These are phyloP conservation scores for Leccinum subgranulosum DNA, from an alignment of 768 basidiomycete genomes.

Conservation along the genomic window DNA sequence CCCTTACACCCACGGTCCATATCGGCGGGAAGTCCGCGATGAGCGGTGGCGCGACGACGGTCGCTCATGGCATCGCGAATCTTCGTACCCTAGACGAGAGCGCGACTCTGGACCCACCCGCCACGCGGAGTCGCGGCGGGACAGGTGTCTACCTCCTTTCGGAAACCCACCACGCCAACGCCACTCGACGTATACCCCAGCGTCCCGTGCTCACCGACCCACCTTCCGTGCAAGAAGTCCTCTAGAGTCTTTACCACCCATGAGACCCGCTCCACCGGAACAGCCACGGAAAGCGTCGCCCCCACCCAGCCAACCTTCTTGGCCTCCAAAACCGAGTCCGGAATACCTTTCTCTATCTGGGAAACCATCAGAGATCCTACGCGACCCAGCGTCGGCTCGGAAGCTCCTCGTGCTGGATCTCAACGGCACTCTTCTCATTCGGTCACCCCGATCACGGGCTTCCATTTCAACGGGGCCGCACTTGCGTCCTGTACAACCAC, in stretches of 20 bases:
- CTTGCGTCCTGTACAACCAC: conserved; percentile 46
- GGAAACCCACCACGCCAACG: conserved; percentile 4
- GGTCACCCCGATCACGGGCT: conserved; percentile 36
- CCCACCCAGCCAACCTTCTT: not conserved
- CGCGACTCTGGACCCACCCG: conserved; percentile 5
- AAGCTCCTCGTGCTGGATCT: conserved; percentile 71
- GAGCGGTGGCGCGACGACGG: conserved; percentile 11
- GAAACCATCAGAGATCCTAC: conserved; percentile 25
- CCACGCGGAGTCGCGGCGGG: conserved; percentile 4
- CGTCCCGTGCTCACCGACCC: conserved; percentile 7
- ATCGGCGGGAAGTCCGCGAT: conserved; percentile 3
- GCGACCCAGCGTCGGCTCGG: conserved; percentile 32
- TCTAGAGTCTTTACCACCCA: not conserved
- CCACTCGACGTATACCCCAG: conserved; percentile 8
- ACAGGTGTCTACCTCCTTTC: conserved; percentile 3
- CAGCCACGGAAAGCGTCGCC: conserved; percentile 3
- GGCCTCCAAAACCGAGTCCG: conserved; percentile 27
- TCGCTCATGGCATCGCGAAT: conserved; percentile 8
- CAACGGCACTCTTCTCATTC: conserved; percentile 67
- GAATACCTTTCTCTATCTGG: conserved; percentile 36
- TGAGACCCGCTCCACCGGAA: not conserved
- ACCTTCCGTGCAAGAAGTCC: conserved; percentile 10
- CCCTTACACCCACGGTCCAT: conserved; percentile 2
- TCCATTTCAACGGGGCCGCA: conserved; percentile 9
- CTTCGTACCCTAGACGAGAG: conserved; percentile 9